Evolutionary conservation across 1,284 basidiomycete species (phyloP).

Genomic region (Melampsora larici-populina): DNA sequence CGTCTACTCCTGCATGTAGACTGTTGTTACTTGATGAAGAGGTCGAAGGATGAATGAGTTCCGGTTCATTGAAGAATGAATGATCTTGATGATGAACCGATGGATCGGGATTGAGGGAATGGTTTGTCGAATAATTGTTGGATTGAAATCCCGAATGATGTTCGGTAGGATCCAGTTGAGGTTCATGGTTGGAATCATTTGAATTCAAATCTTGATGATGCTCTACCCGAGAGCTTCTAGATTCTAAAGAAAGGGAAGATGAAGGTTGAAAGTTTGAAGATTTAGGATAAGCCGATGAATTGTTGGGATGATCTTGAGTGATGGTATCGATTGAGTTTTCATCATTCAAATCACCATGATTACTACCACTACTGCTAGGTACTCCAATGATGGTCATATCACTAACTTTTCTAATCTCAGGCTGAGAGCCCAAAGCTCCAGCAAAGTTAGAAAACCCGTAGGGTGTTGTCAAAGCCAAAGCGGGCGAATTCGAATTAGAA

Average conservation of each 20-base stretch:
- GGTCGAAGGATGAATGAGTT: background rate
- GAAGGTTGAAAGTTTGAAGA: background rate
- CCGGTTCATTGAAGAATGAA: too few relatives aligned
- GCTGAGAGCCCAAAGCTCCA: constrained; percentile 31
- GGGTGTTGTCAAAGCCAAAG: background rate
- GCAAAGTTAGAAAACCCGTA: constrained; percentile 40
- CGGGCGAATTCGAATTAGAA: background rate
- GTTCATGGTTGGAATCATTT: background rate
- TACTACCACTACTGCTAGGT: background rate
- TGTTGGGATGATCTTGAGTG: constrained; percentile 10
- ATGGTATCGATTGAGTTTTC: constrained; percentile 14
- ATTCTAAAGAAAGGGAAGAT: background rate
- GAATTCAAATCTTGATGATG: too few relatives aligned
- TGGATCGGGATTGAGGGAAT: too few relatives aligned
- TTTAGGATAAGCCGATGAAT: too few relatives aligned
- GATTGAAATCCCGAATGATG: too few relatives aligned
- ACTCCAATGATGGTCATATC: constrained; percentile 37
- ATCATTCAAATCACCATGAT: background rate
- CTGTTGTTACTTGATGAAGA: too few relatives aligned
- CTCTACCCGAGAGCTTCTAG: background rate
- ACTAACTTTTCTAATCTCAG: constrained; percentile 39
- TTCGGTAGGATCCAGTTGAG: background rate
- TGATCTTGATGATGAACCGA: too few relatives aligned
- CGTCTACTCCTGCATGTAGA: too few relatives aligned
- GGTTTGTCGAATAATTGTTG: too few relatives aligned